Evolutionary conservation across 768 basidiomycete species (phyloP).

Genomic region (Tylopilus intermedius): DNA sequence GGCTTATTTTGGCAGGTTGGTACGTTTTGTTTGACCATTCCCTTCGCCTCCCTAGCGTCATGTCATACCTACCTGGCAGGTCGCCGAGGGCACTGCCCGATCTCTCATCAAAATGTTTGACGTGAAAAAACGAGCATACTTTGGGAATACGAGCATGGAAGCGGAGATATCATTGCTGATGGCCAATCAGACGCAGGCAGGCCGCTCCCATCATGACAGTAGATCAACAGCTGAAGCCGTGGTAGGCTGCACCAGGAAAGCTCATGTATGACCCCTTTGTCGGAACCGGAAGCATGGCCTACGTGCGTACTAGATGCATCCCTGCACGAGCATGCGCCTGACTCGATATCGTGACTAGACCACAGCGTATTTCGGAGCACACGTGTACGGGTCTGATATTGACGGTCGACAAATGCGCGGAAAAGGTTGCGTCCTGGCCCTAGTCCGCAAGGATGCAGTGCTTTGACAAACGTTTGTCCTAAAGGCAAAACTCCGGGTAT

Average conservation of each 20-base stretch:
- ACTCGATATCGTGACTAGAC: constrained; percentile 45
- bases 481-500: constrained; percentile 58
- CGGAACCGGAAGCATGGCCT: constrained; percentile 89
- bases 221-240: not conserved
- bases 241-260: constrained; percentile 80
- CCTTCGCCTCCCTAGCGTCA: not conserved
- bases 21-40: constrained; percentile 37
- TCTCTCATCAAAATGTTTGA: constrained; percentile 65
- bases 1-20: constrained; percentile 91
- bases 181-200: constrained; percentile 90
- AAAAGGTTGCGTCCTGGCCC: constrained; percentile 49
- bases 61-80: constrained; percentile 28
- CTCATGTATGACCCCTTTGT: constrained; percentile 94
- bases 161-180: constrained; percentile 92
- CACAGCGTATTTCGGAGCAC: constrained; percentile 80
- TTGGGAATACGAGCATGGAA: constrained; percentile 98
- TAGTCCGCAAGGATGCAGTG: not conserved
- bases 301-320: constrained; percentile 40
- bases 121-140: constrained; percentile 86
- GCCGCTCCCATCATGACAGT: constrained; percentile 8
- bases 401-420: constrained; percentile 97
- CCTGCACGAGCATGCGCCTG: not conserved
- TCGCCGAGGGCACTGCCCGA: constrained; percentile 64
- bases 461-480: constrained; percentile 1
- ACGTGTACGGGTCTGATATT: constrained; percentile 89